Base-by-base conservation (phyloP, 805 yeast species). In the Starmerella vitae region DNA sequence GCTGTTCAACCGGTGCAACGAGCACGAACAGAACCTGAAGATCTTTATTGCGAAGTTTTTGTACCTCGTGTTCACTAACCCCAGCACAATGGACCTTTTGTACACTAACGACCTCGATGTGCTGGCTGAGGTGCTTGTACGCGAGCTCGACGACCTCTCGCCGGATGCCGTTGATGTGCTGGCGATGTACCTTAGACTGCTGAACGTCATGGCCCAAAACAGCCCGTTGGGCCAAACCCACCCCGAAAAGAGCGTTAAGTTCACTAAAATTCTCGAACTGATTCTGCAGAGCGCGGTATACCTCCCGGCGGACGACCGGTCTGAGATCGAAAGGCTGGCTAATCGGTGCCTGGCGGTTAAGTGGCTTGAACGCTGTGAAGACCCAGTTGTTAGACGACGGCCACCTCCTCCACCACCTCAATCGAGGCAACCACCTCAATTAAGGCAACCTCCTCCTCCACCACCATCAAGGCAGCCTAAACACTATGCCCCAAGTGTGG, bases 71-170 rank as follows among this genome's bases (percentile, higher is more conserved):
- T 72, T 86, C 58, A 76, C 86, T 2, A 71, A 76, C 3, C 65
- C 76, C 5, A 60, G 61, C 27, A 77, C 93, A 0, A 64, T 71
- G 38, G 79, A 77, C 42, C 66, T 77, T 50, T 72, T 84, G 35
- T 86, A 86, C 54, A 64, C 82, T 45, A 86, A 86, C 51, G 97
- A 86, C 55, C 60, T 86, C 42, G 76, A 78, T 50, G 93, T 86
- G 5, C 68, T 86, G 41, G 75, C 80, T 12, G 94, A 84, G 52
- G 85, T 86, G 8, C 65, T 86, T 37, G 66, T 86, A 1, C 63
- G 97, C 38, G 94, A 86, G 54, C 63, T 88, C 38, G 70, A 71
- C 47, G 76, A 86, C 51, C 58, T 83, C 30, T 71, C 85, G 18
- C 15, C 27, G 20, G 65, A 59, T 37, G 68, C 66, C 10, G 78